Evolutionary conservation across 129 eudicot genomes (phyloP), one percentile per base, ranked within the genome.

Genomic region (Tagetes patula): DNA sequence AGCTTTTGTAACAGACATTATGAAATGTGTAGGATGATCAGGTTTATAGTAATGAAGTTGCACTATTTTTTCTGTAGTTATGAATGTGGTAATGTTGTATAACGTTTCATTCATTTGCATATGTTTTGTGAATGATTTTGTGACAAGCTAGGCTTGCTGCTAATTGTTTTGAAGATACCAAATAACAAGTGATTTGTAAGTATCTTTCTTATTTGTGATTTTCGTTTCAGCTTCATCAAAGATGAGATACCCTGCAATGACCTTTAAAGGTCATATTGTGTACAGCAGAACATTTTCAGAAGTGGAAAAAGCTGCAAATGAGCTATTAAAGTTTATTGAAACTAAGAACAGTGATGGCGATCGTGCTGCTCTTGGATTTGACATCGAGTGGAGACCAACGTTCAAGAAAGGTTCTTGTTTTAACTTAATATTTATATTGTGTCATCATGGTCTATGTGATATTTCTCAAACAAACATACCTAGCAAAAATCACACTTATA

Each of bases 381-480:
- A 92, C 76, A 85, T 91, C 7, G 97, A 92, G 79, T 92, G 97
- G 97, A 92, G 49, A 72, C 96, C 97, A 42, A 38, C 84, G 40
- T 89, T 92, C 71, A 80, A 8, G 62, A 82, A 72, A 88, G 97
- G 96, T 92, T 58, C 32, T 73, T 66, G 41, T 37, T 38, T 43
- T 3, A 43, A 53, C 71, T 33, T 8, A 42, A 56, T 2, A 54
- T 72, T 33, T 55, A 42, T 65, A 33, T 32, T 37, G 13, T 33
- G 8, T 63, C n/a, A 1, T 50, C 73, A 5, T 45, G 32, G 66
- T 14, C 38, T 2, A 45, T 63, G 41, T 46, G n/a, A 46, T 61
- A 45, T 11, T n/a, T 72, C 58, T 59, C 5, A n/a, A 60, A 73
- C 47, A 60, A 52, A 46, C 7, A 5, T 20, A 20, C 27, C 27